Evolutionary conservation across 352 stramenopile genomes (phyloP).

Genomic region (Globisporangium middletonii): DNA sequence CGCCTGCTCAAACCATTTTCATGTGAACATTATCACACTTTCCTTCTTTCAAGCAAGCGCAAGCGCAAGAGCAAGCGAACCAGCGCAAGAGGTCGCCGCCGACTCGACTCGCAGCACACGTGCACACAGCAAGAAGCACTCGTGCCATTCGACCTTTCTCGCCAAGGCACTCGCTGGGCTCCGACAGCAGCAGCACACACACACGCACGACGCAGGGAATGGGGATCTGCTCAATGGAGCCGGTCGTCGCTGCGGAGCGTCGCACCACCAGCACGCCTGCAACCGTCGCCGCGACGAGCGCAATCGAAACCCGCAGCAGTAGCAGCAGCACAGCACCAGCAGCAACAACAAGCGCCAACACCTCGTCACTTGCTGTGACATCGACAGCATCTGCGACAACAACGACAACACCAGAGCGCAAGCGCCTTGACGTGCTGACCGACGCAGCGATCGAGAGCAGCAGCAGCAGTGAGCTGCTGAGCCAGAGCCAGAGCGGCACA

Average conservation of each 20-base stretch:
- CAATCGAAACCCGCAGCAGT: neutral
- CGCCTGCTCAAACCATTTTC: too few species aligned
- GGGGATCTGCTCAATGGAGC: neutral
- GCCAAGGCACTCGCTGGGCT: neutral
- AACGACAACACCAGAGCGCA: neutral
- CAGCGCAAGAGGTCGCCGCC: neutral
- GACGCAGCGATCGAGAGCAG: conserved; percentile 12
- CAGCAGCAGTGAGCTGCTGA: conserved; percentile 16
- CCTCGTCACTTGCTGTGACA: neutral
- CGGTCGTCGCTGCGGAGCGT: neutral
- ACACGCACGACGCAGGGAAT: neutral
- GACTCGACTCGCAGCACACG: neutral
- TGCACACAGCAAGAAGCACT: neutral
- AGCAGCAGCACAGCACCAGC: neutral
- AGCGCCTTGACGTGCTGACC: conserved; percentile 6
- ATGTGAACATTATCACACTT: too few species aligned
- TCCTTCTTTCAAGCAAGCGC: too few species aligned
- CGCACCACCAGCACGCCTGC: neutral
- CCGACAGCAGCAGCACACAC: neutral
- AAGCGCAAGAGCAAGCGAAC: too few species aligned
- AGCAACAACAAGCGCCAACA: neutral
- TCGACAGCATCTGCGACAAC: neutral
- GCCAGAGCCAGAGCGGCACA: conserved; percentile 8
- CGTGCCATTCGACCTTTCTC: neutral
- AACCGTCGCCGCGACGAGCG: neutral